Percentiles rank a stretch among this genome's conserved stretches.
Conservation (phyloP, 2,329 filamentous ascomycete species). For the Colletotrichum nymphaeae region DNA sequence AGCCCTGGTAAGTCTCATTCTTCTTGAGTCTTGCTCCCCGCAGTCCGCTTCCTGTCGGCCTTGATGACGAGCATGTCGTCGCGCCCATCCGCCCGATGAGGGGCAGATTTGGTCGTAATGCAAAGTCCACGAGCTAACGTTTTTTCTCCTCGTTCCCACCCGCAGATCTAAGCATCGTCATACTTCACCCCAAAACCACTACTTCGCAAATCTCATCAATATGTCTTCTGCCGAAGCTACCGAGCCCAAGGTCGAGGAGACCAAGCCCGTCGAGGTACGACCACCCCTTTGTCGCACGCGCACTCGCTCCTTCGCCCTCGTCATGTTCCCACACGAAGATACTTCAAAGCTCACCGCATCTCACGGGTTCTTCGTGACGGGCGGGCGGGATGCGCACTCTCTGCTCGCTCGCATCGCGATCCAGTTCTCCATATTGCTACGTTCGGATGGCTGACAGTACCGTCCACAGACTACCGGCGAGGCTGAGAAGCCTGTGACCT, state of each 20-base stretch:
- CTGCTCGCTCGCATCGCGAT: not conserved
- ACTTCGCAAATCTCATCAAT: constrained; percentile 40
- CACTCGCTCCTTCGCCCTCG: not conserved
- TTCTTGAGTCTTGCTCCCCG: not conserved
- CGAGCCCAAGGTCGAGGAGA: constrained; percentile 67
- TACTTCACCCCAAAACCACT: not conserved
- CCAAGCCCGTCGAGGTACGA: constrained; percentile 46
- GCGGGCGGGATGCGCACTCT: not conserved
- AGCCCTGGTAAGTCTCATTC: constrained; percentile 23
- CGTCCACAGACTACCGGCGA: constrained; percentile 36
- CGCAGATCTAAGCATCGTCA: constrained; percentile 24
- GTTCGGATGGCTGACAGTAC: constrained; percentile 10
- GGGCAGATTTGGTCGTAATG: constrained; percentile 31
- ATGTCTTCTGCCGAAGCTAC: constrained; percentile 63
- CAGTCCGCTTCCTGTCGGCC: not conserved
- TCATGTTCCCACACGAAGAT: not conserved
- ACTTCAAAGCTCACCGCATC: not conserved
- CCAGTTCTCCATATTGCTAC: not conserved
- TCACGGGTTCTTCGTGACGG: not conserved
- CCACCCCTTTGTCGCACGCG: constrained; percentile 12
- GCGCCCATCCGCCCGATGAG: constrained; percentile 18
- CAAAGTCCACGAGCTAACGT: constrained; percentile 24
- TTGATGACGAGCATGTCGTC: constrained; percentile 8
- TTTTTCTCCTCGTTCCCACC: constrained; percentile 3
- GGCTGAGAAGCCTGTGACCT: constrained; percentile 59